phyloP scores from a whole-genome alignment of 2,329 filamentous ascomycete genomes.

The Clonostachys sp. region DNA sequence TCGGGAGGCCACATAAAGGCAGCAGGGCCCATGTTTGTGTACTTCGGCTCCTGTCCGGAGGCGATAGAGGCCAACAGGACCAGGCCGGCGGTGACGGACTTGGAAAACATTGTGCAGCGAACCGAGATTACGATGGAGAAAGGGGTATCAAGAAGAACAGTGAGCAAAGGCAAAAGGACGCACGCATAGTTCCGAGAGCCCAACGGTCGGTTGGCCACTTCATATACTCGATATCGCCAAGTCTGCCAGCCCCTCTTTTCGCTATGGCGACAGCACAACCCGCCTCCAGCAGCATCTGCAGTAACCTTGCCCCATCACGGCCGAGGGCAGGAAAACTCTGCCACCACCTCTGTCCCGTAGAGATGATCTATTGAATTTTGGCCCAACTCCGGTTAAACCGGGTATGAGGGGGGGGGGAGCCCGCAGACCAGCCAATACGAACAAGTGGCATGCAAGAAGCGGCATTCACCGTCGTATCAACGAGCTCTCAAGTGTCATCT shows the following conservation, averaged over 20 bases:
- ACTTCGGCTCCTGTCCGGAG: background rate
- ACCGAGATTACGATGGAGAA: background rate
- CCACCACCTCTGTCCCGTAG: too few relatives aligned
- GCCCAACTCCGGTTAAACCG: too few relatives aligned
- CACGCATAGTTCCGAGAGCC: background rate
- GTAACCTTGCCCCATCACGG: too few relatives aligned
- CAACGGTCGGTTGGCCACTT: background rate
- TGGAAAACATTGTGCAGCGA: too few relatives aligned
- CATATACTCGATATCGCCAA: background rate
- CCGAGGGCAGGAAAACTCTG: too few relatives aligned
- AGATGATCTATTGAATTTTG: too few relatives aligned
- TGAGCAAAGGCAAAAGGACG: background rate
- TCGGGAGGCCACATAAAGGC: slow-evolving; percentile 59
- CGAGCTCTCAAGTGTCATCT: background rate
- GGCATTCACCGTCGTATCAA: too few relatives aligned
- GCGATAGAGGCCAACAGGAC: background rate
- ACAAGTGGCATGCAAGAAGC: too few relatives aligned
- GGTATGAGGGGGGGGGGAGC: too few relatives aligned
- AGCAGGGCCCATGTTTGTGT: slow-evolving; percentile 43
- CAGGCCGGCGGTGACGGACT: background rate
- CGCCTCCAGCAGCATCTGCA: too few relatives aligned
- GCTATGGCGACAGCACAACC: too few relatives aligned
- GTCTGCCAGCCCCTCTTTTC: background rate
- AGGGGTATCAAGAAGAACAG: background rate
- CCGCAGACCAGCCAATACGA: too few relatives aligned